Evolutionary conservation across 2,329 filamentous ascomycete genomes (phyloP).

Genomic region (Erysiphe neolycopersici): DNA sequence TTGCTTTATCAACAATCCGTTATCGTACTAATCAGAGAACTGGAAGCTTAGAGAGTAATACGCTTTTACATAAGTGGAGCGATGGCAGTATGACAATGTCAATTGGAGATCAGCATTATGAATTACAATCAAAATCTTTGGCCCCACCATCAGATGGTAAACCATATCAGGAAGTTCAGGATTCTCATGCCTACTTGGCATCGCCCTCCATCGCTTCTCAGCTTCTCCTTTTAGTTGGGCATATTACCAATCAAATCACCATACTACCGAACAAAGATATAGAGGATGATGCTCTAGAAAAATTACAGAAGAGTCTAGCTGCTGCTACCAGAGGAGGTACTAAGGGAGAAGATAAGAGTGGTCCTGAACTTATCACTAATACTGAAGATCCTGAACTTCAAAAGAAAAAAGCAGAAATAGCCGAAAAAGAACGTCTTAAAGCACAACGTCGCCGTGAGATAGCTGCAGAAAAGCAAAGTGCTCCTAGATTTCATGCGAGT

Average conservation of each 20-base stretch:
- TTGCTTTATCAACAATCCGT: slow-evolving; percentile 37
- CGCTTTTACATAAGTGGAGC: slow-evolving; percentile 49
- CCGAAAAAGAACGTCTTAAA: slow-evolving; percentile 47
- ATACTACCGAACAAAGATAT: slow-evolving; percentile 39
- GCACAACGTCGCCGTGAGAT: slow-evolving; percentile 39
- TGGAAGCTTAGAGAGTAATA: slow-evolving; percentile 40
- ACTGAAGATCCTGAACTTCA: slow-evolving; percentile 50
- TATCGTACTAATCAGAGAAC: slow-evolving; percentile 40
- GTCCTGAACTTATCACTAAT: slow-evolving; percentile 40
- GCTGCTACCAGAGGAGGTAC: slow-evolving; percentile 29
- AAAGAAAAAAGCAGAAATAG: slow-evolving; percentile 44
- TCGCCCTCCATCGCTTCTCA: slow-evolving; percentile 42
- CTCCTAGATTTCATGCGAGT: slow-evolving; percentile 15
- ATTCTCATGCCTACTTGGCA: slow-evolving; percentile 51
- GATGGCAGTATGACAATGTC: slow-evolving; percentile 53
- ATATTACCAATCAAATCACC: slow-evolving; percentile 46
- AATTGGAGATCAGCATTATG: slow-evolving; percentile 51
- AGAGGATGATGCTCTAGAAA: slow-evolving; percentile 44
- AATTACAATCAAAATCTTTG: slow-evolving; percentile 42
- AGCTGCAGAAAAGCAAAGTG: slow-evolving; percentile 28
- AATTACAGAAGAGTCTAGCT: slow-evolving; percentile 39
- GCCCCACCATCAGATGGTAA: slow-evolving; percentile 27
- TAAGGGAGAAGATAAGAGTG: slow-evolving; percentile 24
- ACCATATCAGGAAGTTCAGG: slow-evolving; percentile 37
- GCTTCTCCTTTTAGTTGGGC: slow-evolving; percentile 45